Percentiles rank a stretch among this genome's conserved stretches.
phyloP scores from a whole-genome alignment of 2,329 filamentous ascomycete species.

The Pezicula rhizophila region DNA sequence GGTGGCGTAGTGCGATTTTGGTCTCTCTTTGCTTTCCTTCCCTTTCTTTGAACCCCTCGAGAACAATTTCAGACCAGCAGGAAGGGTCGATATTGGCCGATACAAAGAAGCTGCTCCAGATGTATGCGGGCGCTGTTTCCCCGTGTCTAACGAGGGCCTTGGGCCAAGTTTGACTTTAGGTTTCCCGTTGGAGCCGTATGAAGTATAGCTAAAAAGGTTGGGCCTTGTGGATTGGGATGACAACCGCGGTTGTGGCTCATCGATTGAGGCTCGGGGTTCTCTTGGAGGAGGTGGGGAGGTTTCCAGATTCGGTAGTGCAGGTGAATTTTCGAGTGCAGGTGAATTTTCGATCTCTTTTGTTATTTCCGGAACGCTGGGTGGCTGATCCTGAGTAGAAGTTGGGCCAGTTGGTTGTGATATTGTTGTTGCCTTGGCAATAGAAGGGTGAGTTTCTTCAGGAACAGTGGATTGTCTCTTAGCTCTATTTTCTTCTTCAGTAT shows the following conservation, averaged over 20 bases:
- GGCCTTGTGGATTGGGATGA: slow-evolving; percentile 46
- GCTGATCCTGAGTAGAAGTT: slow-evolving; percentile 8
- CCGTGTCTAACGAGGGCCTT: slow-evolving; percentile 66
- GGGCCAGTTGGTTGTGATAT: slow-evolving; percentile 8
- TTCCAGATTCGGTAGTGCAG: slow-evolving; percentile 8
- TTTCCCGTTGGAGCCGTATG: slow-evolving; percentile 48
- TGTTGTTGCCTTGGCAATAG: slow-evolving; percentile 20
- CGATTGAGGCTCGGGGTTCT: slow-evolving; percentile 11
- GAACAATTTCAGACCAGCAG: slow-evolving; percentile 70
- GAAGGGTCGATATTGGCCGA: slow-evolving; percentile 72
- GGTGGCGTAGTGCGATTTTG: slow-evolving; percentile 31
- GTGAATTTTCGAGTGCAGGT: neutral
- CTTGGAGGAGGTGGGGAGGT: slow-evolving; percentile 27
- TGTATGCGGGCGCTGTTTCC: slow-evolving; percentile 51
- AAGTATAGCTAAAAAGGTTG: slow-evolving; percentile 44
- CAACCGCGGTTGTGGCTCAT: slow-evolving; percentile 18
- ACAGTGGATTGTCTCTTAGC: slow-evolving; percentile 54
- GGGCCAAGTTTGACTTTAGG: slow-evolving; percentile 88
- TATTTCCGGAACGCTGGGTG: slow-evolving; percentile 11
- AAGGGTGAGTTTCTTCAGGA: slow-evolving; percentile 34
- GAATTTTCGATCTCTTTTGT: slow-evolving; percentile 1
- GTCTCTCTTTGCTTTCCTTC: slow-evolving; percentile 24
- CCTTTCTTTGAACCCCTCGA: slow-evolving; percentile 51
- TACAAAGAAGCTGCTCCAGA: slow-evolving; percentile 51
- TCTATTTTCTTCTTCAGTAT: slow-evolving; percentile 63